These are phyloP conservation scores for Colletotrichum tofieldiae DNA, from an alignment of 2,329 filamentous ascomycete genomes.

Conservation along the genomic window DNA sequence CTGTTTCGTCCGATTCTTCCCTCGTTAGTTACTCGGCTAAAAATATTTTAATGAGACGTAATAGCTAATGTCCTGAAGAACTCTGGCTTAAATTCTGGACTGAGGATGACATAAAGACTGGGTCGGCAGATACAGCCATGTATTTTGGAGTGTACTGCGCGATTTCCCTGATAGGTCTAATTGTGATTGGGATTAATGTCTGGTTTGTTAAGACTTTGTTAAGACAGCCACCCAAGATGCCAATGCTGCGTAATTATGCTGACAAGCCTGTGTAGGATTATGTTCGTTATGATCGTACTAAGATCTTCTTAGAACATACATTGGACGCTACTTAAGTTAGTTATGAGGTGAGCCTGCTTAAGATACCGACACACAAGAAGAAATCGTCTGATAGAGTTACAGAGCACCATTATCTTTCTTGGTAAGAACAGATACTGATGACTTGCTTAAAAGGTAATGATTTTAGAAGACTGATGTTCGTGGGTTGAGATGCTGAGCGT, in stretches of 20 bases:
- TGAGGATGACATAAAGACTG: conserved; percentile 41
- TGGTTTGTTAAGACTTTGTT: conserved; percentile 11
- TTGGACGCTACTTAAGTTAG: conserved; percentile 15
- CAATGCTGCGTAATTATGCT: not conserved
- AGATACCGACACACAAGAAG: fast-evolving
- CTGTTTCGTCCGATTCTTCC: conserved; percentile 18
- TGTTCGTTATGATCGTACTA: conserved; percentile 31
- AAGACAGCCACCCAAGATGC: not conserved
- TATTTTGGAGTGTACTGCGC: conserved; percentile 48
- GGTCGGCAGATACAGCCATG: conserved; percentile 42
- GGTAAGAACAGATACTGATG: conserved; percentile 44
- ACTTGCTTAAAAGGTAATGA: conserved; percentile 44
- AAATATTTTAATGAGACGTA: fast-evolving
- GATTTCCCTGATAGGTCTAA: conserved; percentile 22
- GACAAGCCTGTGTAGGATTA: not conserved
- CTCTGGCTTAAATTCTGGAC: conserved; percentile 43
- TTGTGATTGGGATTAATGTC: conserved; percentile 14
- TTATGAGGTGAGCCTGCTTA: conserved; percentile 18
- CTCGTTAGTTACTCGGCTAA: conserved; percentile 8
- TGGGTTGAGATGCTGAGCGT: not conserved
- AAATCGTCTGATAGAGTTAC: not conserved
- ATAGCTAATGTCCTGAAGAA: not conserved
- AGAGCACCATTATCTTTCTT: conserved; percentile 44
- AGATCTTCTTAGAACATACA: conserved; percentile 33
- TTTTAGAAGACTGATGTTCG: too few species aligned